Conservation (phyloP, 495 filamentous ascomycete species). For the Aspergillus asperescens region DNA sequence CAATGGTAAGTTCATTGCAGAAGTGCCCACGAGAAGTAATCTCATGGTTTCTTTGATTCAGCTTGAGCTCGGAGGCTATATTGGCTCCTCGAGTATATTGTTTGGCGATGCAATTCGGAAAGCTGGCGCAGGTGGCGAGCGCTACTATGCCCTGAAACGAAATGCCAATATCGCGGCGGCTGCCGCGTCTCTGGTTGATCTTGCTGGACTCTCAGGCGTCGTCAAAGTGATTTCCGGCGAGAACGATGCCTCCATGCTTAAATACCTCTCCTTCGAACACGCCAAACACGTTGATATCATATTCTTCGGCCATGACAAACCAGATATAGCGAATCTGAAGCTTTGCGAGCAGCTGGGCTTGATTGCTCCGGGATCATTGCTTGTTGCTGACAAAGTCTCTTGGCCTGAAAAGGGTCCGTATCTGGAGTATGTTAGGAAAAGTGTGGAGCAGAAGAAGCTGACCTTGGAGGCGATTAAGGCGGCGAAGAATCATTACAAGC, state of each 20-base stretch:
- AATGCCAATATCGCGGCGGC: slow-evolving; percentile 56
- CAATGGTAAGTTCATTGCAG: slow-evolving; percentile 28
- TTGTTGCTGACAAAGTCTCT: slow-evolving; percentile 62
- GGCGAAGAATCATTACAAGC: not conserved
- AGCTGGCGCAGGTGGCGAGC: slow-evolving; percentile 36
- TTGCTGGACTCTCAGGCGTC: slow-evolving; percentile 55
- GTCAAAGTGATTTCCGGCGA: slow-evolving; percentile 58
- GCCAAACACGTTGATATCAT: slow-evolving; percentile 50
- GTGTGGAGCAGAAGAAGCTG: slow-evolving; percentile 8
- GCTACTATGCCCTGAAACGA: slow-evolving; percentile 55
- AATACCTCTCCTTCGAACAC: not conserved
- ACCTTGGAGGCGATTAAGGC: not conserved
- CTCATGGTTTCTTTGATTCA: not conserved
- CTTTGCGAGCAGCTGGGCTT: slow-evolving; percentile 57
- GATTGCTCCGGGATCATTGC: slow-evolving; percentile 48
- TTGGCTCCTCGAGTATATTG: slow-evolving; percentile 64
- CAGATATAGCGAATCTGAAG: slow-evolving; percentile 59
- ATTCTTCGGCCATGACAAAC: slow-evolving; percentile 65
- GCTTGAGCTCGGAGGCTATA: slow-evolving; percentile 68
- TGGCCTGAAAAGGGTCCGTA: slow-evolving; percentile 61
- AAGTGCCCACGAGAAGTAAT: too few relatives aligned
- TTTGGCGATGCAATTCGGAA: slow-evolving; percentile 53
- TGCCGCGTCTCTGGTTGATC: slow-evolving; percentile 47
- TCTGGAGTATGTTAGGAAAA: slow-evolving; percentile 25
- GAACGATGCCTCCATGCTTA: slow-evolving; percentile 45